Evolutionary conservation across 163 green algal genomes (phyloP), one percentile per base, ranked within the genome.

Genomic region (Chlamydomonas reinhardtii): DNA sequence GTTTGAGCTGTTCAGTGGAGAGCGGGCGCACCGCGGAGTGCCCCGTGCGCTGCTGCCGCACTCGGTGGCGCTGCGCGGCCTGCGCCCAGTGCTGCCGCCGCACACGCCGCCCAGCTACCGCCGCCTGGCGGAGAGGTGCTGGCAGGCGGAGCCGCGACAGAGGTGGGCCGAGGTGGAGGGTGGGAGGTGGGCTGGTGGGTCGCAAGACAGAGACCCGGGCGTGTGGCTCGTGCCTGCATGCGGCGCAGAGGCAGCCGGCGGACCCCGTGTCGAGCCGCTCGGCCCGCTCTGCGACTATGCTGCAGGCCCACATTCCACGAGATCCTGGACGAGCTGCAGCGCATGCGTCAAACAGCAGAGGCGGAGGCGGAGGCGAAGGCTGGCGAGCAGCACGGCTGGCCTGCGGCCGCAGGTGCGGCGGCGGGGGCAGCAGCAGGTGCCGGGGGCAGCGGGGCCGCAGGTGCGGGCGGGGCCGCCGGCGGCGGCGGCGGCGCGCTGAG

Each of bases 1-100:
- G 59, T 92, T 59, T 22, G 84, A 89, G 76, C 61, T 89, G 43
- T 89, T 85, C 75, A 89, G 68, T 0, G 84, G 54, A 16, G 84
- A 52, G 15, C 48, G 76, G 64, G 76, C 76, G 61, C 73, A 75
- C 76, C 29, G 43, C 29, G 76, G 76, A 4, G n/a, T 66, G 64
- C 39, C 64, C 2, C 15, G 64, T 29, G 76, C 76, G 62, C 76
- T 84, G 76, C 39, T 84, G 39, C 76, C 76, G 39, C 76, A 84
- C 76, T 2, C 74, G 76, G 76, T 75, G 61, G 59, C 56, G 27
- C 16, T 31, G 43, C 4, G 75, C 59, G 59, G 52, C 22, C 56
- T 34, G n/a, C 52, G 43, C 11, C 22, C 29, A 2, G 48, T 66
- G 48, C 19, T 56, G 48, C 48, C 48, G 48, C 48, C 48, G 61